Evolutionary conservation across 2,329 filamentous ascomycete genomes (phyloP).

Genomic region (Colletotrichum cuscutae): DNA sequence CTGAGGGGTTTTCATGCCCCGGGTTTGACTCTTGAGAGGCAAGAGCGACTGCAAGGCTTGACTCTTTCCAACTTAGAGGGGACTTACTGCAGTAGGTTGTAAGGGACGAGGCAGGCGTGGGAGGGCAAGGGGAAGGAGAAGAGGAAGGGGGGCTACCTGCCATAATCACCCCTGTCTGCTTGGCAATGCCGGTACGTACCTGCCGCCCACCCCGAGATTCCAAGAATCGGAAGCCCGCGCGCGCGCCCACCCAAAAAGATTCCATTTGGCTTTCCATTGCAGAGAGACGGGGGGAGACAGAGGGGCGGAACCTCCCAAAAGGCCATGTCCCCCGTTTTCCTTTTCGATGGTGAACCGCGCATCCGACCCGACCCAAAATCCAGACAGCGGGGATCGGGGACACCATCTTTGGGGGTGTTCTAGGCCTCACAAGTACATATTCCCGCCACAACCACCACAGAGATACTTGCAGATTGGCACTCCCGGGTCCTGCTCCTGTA

Average conservation of each 20-base stretch:
- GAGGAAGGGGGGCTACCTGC: background rate
- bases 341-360: slow-evolving; percentile 3
- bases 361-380: slow-evolving; percentile 31
- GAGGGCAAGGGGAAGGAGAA: background rate
- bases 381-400: slow-evolving; percentile 33
- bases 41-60: background rate
- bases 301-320: background rate
- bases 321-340: background rate
- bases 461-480: background rate
- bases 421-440: slow-evolving; percentile 24
- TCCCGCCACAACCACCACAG: background rate
- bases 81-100: too few relatives aligned
- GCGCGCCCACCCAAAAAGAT: background rate
- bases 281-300: background rate
- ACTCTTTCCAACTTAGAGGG: background rate
- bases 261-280: background rate
- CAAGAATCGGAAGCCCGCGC: slow-evolving; percentile 9
- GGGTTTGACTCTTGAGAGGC: background rate
- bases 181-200: background rate
- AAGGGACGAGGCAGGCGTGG: background rate
- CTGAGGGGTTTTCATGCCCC: background rate
- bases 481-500: background rate
- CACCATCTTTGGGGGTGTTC: slow-evolving; percentile 33
- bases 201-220: slow-evolving; percentile 4
- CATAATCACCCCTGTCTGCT: background rate